A percentile compares a stretch with the other conserved stretches of the same genome.
phyloP scores from a whole-genome alignment of 177 flowering plant genomes.

The Telopea speciosissima region DNA sequence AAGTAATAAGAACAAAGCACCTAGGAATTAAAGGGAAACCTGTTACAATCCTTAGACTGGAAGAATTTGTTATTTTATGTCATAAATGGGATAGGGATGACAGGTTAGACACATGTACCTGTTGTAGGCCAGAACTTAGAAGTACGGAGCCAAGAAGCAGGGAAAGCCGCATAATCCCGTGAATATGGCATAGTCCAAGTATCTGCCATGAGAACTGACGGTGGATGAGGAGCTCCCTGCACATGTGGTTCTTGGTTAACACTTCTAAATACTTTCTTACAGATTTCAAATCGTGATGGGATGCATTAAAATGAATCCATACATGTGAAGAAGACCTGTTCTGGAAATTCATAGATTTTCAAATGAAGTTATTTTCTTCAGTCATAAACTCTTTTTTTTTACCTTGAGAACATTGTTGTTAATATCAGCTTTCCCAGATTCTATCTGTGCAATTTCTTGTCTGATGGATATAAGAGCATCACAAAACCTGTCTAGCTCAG shows the following conservation, averaged over 20 bases:
- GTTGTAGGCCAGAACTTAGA: slow-evolving; percentile 98
- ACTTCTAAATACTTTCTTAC: neutral
- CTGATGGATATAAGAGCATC: slow-evolving; percentile 94
- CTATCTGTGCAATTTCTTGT: slow-evolving; percentile 85
- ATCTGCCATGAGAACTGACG: slow-evolving; percentile 86
- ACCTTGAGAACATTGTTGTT: slow-evolving; percentile 95
- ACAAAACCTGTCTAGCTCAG: slow-evolving; percentile 94
- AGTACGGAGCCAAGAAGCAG: slow-evolving; percentile 84
- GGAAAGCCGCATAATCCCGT: slow-evolving; percentile 91
- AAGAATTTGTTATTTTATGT: neutral
- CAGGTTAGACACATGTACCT: slow-evolving; percentile 33
- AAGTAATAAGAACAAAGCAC: too few species aligned
- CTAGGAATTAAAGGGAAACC: too few species aligned
- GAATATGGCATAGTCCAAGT: slow-evolving; percentile 89
- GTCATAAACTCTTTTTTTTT: neutral
- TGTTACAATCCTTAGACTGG: neutral
- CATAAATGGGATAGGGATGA: neutral
- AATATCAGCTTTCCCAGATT: slow-evolving; percentile 79
- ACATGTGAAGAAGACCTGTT: neutral
- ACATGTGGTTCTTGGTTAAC: slow-evolving; percentile 10
- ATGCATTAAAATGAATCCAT: neutral
- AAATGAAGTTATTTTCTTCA: neutral
- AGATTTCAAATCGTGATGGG: neutral
- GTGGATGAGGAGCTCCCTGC: slow-evolving; percentile 99
- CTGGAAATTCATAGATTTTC: neutral